Conservation (phyloP, 164 flowering plant species). For the Kingdonia uniflora region DNA sequence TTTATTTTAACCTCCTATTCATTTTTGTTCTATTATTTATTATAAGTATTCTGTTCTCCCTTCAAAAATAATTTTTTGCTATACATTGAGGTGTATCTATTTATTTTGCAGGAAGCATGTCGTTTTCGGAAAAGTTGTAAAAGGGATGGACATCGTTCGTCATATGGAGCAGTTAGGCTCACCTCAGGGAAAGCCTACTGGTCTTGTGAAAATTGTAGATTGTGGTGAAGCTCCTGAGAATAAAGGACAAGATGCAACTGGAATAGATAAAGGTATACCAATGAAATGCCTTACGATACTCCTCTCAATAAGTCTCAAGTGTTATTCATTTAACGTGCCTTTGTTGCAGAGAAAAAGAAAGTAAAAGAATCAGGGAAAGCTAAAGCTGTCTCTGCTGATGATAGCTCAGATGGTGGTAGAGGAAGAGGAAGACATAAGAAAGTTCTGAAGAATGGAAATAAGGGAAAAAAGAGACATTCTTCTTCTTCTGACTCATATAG, state of each 20-base stretch:
- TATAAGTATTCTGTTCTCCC: neutral
- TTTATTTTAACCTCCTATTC: neutral
- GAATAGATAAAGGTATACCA: constrained; percentile 22
- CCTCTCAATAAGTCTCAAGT: no score
- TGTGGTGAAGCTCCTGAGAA: constrained; percentile 70
- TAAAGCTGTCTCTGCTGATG: constrained; percentile 35
- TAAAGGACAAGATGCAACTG: constrained; percentile 17
- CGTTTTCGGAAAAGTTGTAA: constrained; percentile 84
- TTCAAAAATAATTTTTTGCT: neutral
- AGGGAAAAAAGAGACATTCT: constrained; percentile 58
- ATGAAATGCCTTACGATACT: no score
- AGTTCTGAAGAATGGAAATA: constrained; percentile 45
- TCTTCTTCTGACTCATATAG: constrained; percentile 80
- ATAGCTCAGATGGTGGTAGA: constrained; percentile 34
- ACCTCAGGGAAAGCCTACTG: constrained; percentile 56
- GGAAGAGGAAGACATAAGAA: constrained; percentile 66
- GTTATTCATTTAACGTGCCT: no score
- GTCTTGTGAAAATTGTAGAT: constrained; percentile 67
- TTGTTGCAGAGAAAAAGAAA: constrained; percentile 50
- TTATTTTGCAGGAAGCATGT: constrained; percentile 58
- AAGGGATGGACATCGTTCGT: constrained; percentile 58
- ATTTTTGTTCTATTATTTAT: neutral
- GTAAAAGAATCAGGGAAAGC: constrained; percentile 31
- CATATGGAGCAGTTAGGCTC: constrained; percentile 67
- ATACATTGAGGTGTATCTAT: neutral